A percentile compares a stretch with the other conserved stretches of the same genome.
Evolutionary conservation across 768 basidiomycete genomes (phyloP).

Genomic region (Kwoniella botswanensis): DNA sequence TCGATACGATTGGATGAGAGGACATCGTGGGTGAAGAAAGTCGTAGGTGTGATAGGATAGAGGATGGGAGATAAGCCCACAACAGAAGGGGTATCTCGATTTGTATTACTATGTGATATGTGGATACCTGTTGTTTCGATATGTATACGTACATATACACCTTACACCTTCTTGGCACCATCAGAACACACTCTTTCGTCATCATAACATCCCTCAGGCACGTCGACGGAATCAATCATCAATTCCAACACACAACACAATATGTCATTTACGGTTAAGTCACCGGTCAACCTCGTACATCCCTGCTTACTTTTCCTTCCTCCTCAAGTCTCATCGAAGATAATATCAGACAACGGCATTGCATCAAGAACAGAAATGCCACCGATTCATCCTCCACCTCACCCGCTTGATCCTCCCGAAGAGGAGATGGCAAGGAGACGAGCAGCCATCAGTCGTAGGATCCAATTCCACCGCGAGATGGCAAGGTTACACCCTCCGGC

Average conservation of each 20-base stretch:
- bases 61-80: not conserved
- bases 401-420: not conserved
- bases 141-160: not conserved
- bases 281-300: too few relatives aligned
- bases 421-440: not conserved
- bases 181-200: not conserved
- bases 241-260: not conserved
- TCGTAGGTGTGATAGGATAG: not conserved
- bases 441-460: conserved; percentile 6
- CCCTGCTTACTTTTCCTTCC: too few relatives aligned
- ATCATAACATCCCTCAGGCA: not conserved
- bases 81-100: not conserved
- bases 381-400: not conserved
- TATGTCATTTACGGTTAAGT: too few relatives aligned
- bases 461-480: conserved; percentile 9
- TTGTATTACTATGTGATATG: not conserved
- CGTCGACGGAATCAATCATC: not conserved
- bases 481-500: not conserved
- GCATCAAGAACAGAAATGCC: not conserved
- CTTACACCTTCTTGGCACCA: not conserved
- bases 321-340: too few relatives aligned
- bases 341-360: too few relatives aligned
- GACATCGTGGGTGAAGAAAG: conserved; percentile 2
- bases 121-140: too few relatives aligned
- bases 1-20: conserved; percentile 19